Evolutionary conservation across 2,329 filamentous ascomycete species (phyloP), one percentile per base, ranked within the genome.

Genomic region (Trichophyton equinum): DNA sequence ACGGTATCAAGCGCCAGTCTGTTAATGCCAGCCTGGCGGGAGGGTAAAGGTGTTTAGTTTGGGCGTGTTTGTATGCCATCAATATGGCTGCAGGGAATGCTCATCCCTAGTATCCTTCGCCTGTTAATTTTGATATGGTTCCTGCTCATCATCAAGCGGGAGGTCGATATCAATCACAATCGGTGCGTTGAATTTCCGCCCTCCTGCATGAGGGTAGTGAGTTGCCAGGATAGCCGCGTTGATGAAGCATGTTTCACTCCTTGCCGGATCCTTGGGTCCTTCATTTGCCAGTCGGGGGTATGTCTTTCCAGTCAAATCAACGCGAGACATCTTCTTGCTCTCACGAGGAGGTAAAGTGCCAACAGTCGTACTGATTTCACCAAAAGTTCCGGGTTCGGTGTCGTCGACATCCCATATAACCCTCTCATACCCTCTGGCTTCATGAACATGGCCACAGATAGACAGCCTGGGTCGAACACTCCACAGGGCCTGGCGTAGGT

Each of bases 101-200:
- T 11, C 20, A 47, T 47, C 20, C 9, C 44, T 47, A 11, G 20
- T 22, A 20, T 13, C 40, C 8, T 33, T n/a, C 27, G 22, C 7
- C 7, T 9, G 27, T 55, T 36, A 55, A 30, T 55, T 55, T 18
- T 55, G 22, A 5, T 18, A 15, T 36, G 15, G 15, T 44, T 20
- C 51, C 18, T 33, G 51, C 22, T 58, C 56, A 25, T 44, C 25
- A 33, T 58, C 56, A 15, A 58, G 53, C 2, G 86, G 85, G 63
- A 94, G 75, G 65, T 91, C 84, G 33, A 95, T 69, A 70, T 95
- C 89, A 11, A 95, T 84, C n/a, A 95, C 85, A 65, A 95, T 86
- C 20, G 89, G 86, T 70, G 91, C 88, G 72, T 91, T 85, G 73
- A 88, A 84, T 63, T 74, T 78, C 71, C 85, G 88, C 15, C 83